phyloP scores from a whole-genome alignment of 768 basidiomycete species.

The Filobasidium wieringae region DNA sequence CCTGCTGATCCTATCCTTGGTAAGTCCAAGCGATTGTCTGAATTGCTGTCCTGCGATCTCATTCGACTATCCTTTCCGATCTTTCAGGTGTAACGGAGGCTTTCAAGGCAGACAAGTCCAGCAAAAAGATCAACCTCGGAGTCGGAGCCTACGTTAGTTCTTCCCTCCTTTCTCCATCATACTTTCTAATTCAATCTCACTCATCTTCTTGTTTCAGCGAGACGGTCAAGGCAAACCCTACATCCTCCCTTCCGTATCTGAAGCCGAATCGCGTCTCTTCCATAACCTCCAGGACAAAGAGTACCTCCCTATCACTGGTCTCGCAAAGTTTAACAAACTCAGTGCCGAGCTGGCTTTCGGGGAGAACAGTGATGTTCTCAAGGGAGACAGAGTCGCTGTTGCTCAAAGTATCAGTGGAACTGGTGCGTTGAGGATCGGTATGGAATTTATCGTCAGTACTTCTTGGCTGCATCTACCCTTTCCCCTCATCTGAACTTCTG shows the following conservation, averaged over 20 bases:
- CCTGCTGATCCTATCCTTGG: constrained; percentile 37
- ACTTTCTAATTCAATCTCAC: not conserved
- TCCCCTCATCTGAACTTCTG: not conserved
- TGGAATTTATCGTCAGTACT: constrained; percentile 62
- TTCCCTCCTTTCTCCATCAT: not conserved
- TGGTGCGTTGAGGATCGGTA: constrained; percentile 90
- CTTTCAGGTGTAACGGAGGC: constrained; percentile 61
- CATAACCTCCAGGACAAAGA: constrained; percentile 77
- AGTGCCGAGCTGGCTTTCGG: constrained; percentile 84
- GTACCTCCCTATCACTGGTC: constrained; percentile 90
- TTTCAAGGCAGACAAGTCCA: constrained; percentile 87
- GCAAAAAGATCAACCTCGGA: constrained; percentile 92
- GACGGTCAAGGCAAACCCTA: constrained; percentile 92
- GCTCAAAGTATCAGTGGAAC: constrained; percentile 97
- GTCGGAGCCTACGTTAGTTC: constrained; percentile 54
- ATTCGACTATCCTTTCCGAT: not conserved
- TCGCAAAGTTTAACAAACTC: constrained; percentile 68
- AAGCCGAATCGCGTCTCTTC: constrained; percentile 47
- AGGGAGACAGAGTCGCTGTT: constrained; percentile 54
- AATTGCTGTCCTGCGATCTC: not conserved
- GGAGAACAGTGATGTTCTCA: constrained; percentile 58
- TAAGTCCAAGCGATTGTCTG: constrained; percentile 12
- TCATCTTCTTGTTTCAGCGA: constrained; percentile 41
- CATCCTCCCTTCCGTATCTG: constrained; percentile 75
- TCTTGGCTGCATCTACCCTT: constrained; percentile 80